phyloP scores from a whole-genome alignment of 2,329 filamentous ascomycete genomes.

The Trichophyton mentagrophytes region DNA sequence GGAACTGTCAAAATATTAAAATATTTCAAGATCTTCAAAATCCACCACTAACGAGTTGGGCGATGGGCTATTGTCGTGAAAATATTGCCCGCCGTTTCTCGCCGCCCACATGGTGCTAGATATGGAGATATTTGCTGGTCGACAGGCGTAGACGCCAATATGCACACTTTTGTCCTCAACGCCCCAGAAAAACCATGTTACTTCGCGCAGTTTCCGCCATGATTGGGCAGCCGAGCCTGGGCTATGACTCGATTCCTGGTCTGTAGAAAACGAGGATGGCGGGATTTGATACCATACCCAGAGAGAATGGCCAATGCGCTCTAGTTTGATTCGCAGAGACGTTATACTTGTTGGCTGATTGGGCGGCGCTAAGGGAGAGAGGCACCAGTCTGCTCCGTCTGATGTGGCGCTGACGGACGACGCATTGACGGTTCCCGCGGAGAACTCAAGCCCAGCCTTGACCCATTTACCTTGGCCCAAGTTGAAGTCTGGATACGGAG shows the following conservation, averaged over 20 bases:
- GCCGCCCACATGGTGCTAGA: conserved; percentile 28
- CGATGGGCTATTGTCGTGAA: conserved; percentile 15
- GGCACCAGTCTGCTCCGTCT: conserved; percentile 46
- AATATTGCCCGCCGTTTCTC: conserved; percentile 23
- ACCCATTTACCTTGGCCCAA: conserved; percentile 45
- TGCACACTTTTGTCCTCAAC: conserved; percentile 46
- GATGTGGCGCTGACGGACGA: conserved; percentile 45
- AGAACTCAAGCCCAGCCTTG: conserved; percentile 48
- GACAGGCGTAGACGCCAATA: conserved; percentile 47
- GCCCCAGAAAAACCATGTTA: conserved; percentile 50
- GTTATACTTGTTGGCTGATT: conserved; percentile 30
- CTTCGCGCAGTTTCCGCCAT: conserved; percentile 48
- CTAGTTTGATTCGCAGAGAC: conserved; percentile 44
- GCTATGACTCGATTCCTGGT: conserved; percentile 12
- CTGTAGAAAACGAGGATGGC: conserved; percentile 19
- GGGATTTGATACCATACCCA: conserved; percentile 46
- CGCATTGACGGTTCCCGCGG: conserved; percentile 41
- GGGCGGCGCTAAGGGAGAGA: conserved; percentile 34
- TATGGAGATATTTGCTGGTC: conserved; percentile 38
- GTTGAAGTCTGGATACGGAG: conserved; percentile 15
- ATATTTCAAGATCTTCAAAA: conserved; percentile 41
- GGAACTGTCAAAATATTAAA: conserved; percentile 18
- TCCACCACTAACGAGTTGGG: conserved; percentile 35
- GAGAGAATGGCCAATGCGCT: conserved; percentile 43
- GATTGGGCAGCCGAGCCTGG: conserved; percentile 31